These are phyloP conservation scores for Cryptosporidium bovis DNA, from an alignment of 169 alveolate species.

Conservation along the genomic window DNA sequence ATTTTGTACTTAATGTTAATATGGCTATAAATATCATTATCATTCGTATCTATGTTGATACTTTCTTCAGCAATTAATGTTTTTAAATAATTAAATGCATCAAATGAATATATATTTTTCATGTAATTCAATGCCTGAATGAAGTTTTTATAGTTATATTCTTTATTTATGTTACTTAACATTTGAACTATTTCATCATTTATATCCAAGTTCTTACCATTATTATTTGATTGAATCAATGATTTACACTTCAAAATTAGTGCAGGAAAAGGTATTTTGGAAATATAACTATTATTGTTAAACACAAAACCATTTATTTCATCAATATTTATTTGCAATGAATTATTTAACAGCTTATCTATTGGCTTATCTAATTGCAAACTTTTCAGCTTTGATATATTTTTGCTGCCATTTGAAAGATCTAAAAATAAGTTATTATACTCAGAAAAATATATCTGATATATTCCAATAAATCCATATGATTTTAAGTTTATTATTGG, in stretches of 20 bases:
- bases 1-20: conserved; percentile 8
- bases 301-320: background rate
- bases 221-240: background rate
- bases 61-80: background rate
- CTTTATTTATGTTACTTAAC: background rate
- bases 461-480: conserved; percentile 20
- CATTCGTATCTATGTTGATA: background rate
- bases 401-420: conserved; percentile 33
- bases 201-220: background rate
- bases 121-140: conserved; percentile 10
- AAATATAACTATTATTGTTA: background rate
- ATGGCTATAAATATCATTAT: background rate
- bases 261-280: conserved; percentile 47
- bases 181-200: background rate
- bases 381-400: conserved; percentile 27
- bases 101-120: conserved; percentile 10
- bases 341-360: background rate
- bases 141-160: conserved; percentile 5
- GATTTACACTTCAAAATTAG: background rate
- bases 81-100: background rate
- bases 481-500: conserved; percentile 33
- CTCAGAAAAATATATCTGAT: conserved; percentile 13
- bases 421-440: background rate
- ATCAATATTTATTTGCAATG: conserved; percentile 11
- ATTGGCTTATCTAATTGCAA: conserved; percentile 39